Evolutionary conservation across 345 rosid species (phyloP).

Genomic region (Streptanthus diversifolius): DNA sequence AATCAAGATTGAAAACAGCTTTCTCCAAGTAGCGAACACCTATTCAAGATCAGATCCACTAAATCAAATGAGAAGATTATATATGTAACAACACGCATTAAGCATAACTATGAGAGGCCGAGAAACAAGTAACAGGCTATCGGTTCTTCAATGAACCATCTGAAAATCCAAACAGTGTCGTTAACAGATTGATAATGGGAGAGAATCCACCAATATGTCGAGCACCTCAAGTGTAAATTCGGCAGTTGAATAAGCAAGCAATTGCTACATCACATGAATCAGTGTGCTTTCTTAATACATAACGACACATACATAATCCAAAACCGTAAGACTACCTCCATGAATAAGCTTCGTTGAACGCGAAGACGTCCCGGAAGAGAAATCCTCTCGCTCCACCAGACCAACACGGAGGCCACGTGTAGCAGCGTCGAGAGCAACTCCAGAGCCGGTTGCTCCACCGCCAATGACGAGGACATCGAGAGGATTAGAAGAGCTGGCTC

Average conservation of each 20-base stretch:
- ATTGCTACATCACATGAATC: neutral
- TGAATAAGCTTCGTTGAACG: slow-evolving; percentile 94
- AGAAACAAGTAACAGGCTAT: too few species aligned
- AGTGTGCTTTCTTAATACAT: neutral
- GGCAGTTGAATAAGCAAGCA: neutral
- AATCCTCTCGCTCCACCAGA: slow-evolving; percentile 91
- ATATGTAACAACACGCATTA: too few species aligned
- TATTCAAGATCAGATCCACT: slow-evolving; percentile 18
- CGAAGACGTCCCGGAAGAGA: slow-evolving; percentile 93
- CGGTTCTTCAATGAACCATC: too few species aligned
- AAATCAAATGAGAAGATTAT: too few species aligned
- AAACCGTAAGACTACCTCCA: slow-evolving; percentile 41
- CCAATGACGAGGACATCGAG: slow-evolving; percentile 89
- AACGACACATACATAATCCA: neutral
- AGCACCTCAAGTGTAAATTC: neutral
- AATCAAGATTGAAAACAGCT: slow-evolving; percentile 92
- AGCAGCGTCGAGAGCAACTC: slow-evolving; percentile 91
- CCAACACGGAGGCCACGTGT: slow-evolving; percentile 93
- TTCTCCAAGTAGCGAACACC: slow-evolving; percentile 98
- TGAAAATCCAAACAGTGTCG: too few species aligned
- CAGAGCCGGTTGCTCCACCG: slow-evolving; percentile 97
- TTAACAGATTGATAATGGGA: neutral
- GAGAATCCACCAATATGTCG: neutral
- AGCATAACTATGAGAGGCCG: too few species aligned
- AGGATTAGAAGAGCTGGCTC: slow-evolving; percentile 52